Evolutionary conservation across 495 filamentous ascomycete genomes (phyloP), one percentile per base, ranked within the genome.

Genomic region (Hyaloscypha bicolor): DNA sequence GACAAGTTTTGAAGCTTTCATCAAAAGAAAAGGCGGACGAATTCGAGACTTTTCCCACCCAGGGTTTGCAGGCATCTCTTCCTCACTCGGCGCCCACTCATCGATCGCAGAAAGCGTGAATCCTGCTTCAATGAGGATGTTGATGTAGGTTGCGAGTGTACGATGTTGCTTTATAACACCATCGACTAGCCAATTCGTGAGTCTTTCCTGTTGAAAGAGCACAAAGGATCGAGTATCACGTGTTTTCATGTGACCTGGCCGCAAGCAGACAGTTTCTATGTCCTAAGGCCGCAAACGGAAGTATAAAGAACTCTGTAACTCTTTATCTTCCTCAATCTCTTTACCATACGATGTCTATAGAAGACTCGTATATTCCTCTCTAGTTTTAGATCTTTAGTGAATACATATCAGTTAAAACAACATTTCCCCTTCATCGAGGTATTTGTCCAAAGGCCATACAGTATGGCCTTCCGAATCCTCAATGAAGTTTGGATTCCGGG

Each of bases 81-180:
- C 72, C 19, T 25, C 22, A 52, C 53, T 69, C 22, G 71, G 70
- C 21, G 63, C 65, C 78, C 79, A 79, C 65, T 79, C 79, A 35
- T 75, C 56, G 19, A 78, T 73, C 51, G 72, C 68, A 33, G 73
- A 73, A n/a, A 80, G 62, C 55, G 62, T 65, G 63, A 80, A 75
- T 16, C 73, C 72, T 19, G 66, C 72, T 31, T 63, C 66, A n/a
- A 80, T 60, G 30, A 80, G 55, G 6, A 74, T 66, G 29, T 72
- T 74, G 65, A 78, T 64, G 66, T 80, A 78, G 2, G 74, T 73
- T 16, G 67, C 66, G 6, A 76, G 56, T 12, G 77, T 79, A 2
- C 76, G 73, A 53, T 81, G 78, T 52, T 78, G 71, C 65, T 79
- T 80, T 45, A 73, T 33, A 35, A 80, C 76, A 0, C 72, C 73